Percentiles rank a stretch among this genome's conserved stretches.
Conservation (phyloP, 2,329 filamentous ascomycete species). For the Cryphonectria nitschkei region DNA sequence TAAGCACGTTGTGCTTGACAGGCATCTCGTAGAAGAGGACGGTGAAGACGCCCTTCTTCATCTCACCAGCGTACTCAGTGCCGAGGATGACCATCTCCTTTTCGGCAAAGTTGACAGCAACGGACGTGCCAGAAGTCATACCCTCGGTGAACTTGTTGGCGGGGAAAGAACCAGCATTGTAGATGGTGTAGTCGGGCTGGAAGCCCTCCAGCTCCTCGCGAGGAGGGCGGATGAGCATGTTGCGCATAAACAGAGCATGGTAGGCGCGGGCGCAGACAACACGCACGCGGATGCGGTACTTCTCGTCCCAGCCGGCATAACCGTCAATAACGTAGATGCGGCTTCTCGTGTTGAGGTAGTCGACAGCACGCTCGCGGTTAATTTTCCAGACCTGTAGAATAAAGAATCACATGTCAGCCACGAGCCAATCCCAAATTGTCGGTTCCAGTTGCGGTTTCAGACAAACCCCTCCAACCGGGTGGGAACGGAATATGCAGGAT, state of each 20-base stretch:
- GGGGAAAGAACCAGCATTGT: slow-evolving; percentile 98
- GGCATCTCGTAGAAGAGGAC: slow-evolving; percentile 99
- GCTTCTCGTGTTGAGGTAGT: slow-evolving; percentile 98
- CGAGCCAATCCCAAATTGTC: neutral
- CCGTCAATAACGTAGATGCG: slow-evolving; percentile 99
- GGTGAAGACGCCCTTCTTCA: slow-evolving; percentile 99
- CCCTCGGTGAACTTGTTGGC: slow-evolving; percentile 97
- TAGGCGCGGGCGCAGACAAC: slow-evolving; percentile 99
- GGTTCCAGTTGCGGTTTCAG: slow-evolving; percentile 3
- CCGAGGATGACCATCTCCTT: slow-evolving; percentile 99
- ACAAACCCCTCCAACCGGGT: neutral
- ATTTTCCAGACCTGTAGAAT: slow-evolving; percentile 89
- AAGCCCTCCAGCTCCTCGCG: slow-evolving; percentile 94
- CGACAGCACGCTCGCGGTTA: slow-evolving; percentile 97
- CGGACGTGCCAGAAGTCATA: slow-evolving; percentile 98
- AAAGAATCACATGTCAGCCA: slow-evolving; percentile 37
- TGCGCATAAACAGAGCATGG: slow-evolving; percentile 99
- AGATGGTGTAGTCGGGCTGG: slow-evolving; percentile 99
- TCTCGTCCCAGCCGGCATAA: slow-evolving; percentile 97
- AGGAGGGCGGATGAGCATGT: slow-evolving; percentile 97
- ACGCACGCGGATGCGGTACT: slow-evolving; percentile 95
- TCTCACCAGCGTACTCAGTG: slow-evolving; percentile 96
- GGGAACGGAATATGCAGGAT: slow-evolving; percentile 17
- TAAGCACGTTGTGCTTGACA: slow-evolving; percentile 98
- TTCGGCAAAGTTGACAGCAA: slow-evolving; percentile 98